phyloP scores from a whole-genome alignment of 2,329 filamentous ascomycete species.

The Penicillium sp. region DNA sequence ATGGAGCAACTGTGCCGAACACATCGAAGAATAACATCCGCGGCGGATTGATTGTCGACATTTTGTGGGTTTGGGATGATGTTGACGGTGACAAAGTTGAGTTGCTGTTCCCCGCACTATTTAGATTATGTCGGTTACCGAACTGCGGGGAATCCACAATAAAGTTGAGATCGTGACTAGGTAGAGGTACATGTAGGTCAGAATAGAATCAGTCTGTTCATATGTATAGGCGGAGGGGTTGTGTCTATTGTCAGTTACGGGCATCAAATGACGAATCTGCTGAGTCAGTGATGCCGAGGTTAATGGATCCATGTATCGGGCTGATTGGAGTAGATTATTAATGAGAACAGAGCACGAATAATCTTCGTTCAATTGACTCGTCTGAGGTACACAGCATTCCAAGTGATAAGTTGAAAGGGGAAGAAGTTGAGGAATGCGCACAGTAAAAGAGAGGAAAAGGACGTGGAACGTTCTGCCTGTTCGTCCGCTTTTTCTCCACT shows the following conservation, averaged over 20 bases:
- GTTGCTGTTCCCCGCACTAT: neutral
- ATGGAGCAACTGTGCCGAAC: constrained; percentile 67
- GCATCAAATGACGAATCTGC: neutral
- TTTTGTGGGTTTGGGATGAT: constrained; percentile 11
- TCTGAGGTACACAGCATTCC: neutral
- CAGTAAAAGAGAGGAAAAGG: neutral
- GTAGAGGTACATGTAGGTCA: neutral
- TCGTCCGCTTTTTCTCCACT: neutral
- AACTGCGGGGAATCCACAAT: neutral
- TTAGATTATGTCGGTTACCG: neutral
- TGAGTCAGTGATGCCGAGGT: constrained; percentile 6
- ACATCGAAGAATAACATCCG: constrained; percentile 35
- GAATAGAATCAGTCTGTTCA: neutral
- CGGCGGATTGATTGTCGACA: constrained; percentile 24
- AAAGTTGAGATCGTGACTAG: neutral
- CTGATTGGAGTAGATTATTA: constrained; percentile 13
- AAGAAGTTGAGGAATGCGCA: neutral
- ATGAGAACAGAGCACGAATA: no score
- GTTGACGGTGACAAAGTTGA: neutral
- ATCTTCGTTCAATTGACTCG: no score
- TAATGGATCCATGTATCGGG: constrained; percentile 9
- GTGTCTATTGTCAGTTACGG: no score
- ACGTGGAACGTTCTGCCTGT: neutral
- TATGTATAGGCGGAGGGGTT: no score
- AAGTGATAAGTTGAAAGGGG: neutral